Evolutionary conservation across 2,329 filamentous ascomycete species (phyloP).

Genomic region (Ophiosphaerella herpotricha): DNA sequence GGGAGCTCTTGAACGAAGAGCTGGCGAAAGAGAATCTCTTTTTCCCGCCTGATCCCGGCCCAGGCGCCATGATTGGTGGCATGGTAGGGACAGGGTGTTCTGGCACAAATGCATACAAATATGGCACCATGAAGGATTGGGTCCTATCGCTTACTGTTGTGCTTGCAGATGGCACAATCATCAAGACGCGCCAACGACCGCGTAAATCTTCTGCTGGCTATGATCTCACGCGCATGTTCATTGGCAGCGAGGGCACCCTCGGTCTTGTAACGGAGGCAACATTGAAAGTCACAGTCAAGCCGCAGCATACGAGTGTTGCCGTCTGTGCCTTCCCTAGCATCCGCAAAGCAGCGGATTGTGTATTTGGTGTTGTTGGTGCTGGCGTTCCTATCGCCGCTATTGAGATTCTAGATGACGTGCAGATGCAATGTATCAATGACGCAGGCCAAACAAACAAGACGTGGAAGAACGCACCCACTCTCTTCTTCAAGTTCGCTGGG

Average conservation of each 20-base stretch:
- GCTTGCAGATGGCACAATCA: slow-evolving; percentile 84
- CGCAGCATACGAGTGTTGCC: slow-evolving; percentile 78
- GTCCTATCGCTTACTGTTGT: slow-evolving; percentile 86
- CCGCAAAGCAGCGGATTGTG: slow-evolving; percentile 76
- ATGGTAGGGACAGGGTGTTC: slow-evolving; percentile 79
- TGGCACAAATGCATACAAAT: slow-evolving; percentile 89
- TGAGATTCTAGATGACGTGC: slow-evolving; percentile 88
- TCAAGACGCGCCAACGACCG: slow-evolving; percentile 86
- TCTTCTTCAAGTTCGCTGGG: slow-evolving; percentile 78
- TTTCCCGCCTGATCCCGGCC: slow-evolving; percentile 90
- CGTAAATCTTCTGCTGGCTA: slow-evolving; percentile 91
- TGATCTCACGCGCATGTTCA: slow-evolving; percentile 85
- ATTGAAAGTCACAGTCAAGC: slow-evolving; percentile 81
- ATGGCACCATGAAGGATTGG: slow-evolving; percentile 95
- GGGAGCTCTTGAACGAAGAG: slow-evolving; percentile 82
- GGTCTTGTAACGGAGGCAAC: slow-evolving; percentile 91
- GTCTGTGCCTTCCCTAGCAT: slow-evolving; percentile 69
- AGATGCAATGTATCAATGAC: slow-evolving; percentile 77
- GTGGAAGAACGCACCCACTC: slow-evolving; percentile 72
- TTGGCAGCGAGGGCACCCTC: slow-evolving; percentile 89
- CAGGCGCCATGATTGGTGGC: slow-evolving; percentile 89
- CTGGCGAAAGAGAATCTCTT: slow-evolving; percentile 75
- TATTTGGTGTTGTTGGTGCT: slow-evolving; percentile 76
- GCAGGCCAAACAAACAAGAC: slow-evolving; percentile 65
- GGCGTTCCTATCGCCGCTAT: slow-evolving; percentile 89